Conservation (phyloP, 306 rosid genomes). For the Mimosa bimucronata region DNA sequence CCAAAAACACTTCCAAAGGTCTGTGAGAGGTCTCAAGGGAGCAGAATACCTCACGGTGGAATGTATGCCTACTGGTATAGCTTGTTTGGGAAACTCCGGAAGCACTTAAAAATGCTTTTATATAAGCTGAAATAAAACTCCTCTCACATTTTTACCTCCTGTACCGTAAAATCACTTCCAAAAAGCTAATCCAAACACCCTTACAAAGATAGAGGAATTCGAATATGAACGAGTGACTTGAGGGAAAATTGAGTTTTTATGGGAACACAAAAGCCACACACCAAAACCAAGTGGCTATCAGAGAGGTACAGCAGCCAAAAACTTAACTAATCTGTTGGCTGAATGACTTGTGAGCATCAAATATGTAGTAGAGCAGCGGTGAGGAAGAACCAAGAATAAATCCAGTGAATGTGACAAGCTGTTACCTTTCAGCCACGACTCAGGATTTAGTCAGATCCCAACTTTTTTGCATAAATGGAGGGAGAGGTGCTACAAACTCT, state of each 20-base stretch:
- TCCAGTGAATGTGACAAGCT: conserved; percentile 26
- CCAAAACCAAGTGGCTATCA: not conserved
- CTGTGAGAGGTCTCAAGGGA: not conserved
- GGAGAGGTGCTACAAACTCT: conserved; percentile 68
- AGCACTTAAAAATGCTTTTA: too few species aligned
- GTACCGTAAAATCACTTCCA: too few species aligned
- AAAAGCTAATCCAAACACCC: too few species aligned
- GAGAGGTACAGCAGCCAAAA: not conserved
- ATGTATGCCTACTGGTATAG: not conserved
- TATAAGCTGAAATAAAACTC: too few species aligned
- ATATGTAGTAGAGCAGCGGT: not conserved
- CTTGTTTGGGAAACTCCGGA: too few species aligned
- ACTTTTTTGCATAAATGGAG: conserved; percentile 84
- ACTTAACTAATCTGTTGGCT: not conserved
- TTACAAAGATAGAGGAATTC: too few species aligned
- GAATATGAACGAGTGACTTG: not conserved
- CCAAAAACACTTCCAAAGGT: not conserved
- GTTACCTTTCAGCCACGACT: conserved; percentile 16
- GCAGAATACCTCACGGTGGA: not conserved
- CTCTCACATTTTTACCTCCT: too few species aligned
- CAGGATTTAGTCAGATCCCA: conserved; percentile 68
- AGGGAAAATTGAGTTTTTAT: not conserved
- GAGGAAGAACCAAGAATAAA: conserved; percentile 13
- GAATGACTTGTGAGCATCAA: conserved; percentile 22
- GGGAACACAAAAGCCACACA: not conserved